Evolutionary conservation across 768 basidiomycete genomes (phyloP).

Genomic region (Lentinula aciculospora): DNA sequence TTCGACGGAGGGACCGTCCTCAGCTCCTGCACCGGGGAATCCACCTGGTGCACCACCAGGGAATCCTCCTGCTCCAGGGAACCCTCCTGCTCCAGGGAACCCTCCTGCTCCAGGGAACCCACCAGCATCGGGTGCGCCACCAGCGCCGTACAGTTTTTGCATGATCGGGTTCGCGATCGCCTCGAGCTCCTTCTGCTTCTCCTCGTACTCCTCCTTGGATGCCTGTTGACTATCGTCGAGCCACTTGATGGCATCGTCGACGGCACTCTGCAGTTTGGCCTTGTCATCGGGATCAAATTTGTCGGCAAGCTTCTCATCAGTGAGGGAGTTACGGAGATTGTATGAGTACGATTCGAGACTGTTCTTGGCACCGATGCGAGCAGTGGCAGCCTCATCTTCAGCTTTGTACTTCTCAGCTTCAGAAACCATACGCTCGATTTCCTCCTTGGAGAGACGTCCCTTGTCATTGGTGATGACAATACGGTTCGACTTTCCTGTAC

Average conservation of each 20-base stretch:
- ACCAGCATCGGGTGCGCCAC: constrained; percentile 9
- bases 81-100: constrained; percentile 28
- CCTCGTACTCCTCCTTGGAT: constrained; percentile 53
- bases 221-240: constrained; percentile 63
- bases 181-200: constrained; percentile 70
- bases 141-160: constrained; percentile 47
- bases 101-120: constrained; percentile 31
- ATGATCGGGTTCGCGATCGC: constrained; percentile 36
- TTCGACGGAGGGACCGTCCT: constrained; percentile 63
- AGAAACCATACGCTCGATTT: constrained; percentile 50
- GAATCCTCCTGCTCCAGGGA: constrained; percentile 48
- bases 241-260: constrained; percentile 57
- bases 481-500: constrained; percentile 77
- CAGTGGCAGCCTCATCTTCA: constrained; percentile 58
- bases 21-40: constrained; percentile 44
- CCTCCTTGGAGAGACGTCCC: constrained; percentile 44
- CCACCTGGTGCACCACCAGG: constrained; percentile 50
- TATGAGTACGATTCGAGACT: constrained; percentile 62
- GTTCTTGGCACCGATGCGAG: constrained; percentile 63
- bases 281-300: constrained; percentile 65
- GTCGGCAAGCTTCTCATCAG: constrained; percentile 56
- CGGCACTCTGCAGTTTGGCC: constrained; percentile 49
- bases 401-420: constrained; percentile 43
- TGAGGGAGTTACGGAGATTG: constrained; percentile 65
- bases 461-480: constrained; percentile 81